These are phyloP conservation scores for Zychaea mexicana DNA, from an alignment of 371 early-diverging fungal species.

Conservation along the genomic window DNA sequence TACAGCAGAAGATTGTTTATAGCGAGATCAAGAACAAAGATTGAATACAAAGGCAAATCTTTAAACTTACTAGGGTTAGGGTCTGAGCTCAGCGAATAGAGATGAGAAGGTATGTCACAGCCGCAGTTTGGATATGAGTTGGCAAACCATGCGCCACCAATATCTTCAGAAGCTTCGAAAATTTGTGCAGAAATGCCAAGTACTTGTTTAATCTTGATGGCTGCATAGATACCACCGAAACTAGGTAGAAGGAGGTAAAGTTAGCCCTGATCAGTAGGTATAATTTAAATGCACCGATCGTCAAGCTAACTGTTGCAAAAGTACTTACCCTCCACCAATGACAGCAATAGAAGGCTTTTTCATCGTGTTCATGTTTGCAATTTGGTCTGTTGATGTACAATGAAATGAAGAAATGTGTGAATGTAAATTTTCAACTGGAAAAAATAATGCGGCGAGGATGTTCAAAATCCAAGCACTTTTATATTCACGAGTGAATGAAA, in stretches of 20 bases:
- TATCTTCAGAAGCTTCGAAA: constrained; percentile 54
- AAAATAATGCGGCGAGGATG: too few relatives aligned
- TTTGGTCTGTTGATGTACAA: too few relatives aligned
- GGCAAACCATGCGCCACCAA: constrained; percentile 65
- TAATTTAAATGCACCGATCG: too few relatives aligned
- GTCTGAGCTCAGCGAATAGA: constrained; percentile 54
- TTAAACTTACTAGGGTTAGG: constrained; percentile 37
- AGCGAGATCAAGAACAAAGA: too few relatives aligned
- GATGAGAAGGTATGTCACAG: constrained; percentile 62
- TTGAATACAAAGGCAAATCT: too few relatives aligned
- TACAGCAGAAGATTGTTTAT: too few relatives aligned
- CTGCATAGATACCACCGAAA: constrained; percentile 60
- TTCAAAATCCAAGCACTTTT: too few relatives aligned
- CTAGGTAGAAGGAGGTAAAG: constrained; percentile 20
- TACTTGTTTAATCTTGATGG: constrained; percentile 53
- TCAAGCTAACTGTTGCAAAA: background rate
- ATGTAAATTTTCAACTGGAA: too few relatives aligned
- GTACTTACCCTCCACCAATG: constrained; percentile 25
- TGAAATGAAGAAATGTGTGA: too few relatives aligned
- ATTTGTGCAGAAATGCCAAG: constrained; percentile 47
- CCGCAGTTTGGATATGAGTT: constrained; percentile 64
- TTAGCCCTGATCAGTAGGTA: too few relatives aligned
- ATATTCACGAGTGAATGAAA: too few relatives aligned
- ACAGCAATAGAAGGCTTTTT: constrained; percentile 11
- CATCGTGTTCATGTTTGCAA: background rate